A percentile compares a stretch with the other conserved stretches of the same genome.
Conservation (phyloP, 2,329 filamentous ascomycete genomes). For the Xylaria sp. region DNA sequence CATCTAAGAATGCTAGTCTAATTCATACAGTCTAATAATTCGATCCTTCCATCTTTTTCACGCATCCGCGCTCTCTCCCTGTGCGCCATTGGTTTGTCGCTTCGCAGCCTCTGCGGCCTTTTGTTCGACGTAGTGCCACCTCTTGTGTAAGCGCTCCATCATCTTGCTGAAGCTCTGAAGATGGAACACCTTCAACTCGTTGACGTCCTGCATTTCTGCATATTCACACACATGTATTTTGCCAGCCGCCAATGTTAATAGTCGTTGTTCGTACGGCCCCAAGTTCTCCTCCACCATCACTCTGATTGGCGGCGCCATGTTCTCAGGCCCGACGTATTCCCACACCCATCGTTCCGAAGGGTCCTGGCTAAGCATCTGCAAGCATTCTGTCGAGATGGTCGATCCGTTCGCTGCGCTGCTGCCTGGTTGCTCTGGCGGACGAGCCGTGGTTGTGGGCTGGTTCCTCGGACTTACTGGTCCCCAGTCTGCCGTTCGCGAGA, state of each 20-base stretch:
- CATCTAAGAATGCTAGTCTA: constrained; percentile 27
- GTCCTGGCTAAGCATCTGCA: constrained; percentile 25
- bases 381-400: neutral
- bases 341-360: constrained; percentile 60
- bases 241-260: constrained; percentile 58
- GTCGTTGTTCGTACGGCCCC: constrained; percentile 62
- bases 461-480: constrained; percentile 26
- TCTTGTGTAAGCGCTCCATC: constrained; percentile 25
- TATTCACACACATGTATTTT: constrained; percentile 57
- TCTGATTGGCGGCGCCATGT: constrained; percentile 53
- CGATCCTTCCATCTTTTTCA: neutral
- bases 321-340: constrained; percentile 61
- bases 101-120: constrained; percentile 10
- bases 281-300: constrained; percentile 64
- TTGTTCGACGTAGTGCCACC: neutral
- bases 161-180: constrained; percentile 23
- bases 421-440: neutral
- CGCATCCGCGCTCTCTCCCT: neutral
- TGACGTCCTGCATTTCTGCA: constrained; percentile 49
- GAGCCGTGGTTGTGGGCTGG: constrained; percentile 39
- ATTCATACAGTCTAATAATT: constrained; percentile 19
- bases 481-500: constrained; percentile 45
- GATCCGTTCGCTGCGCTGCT: neutral
- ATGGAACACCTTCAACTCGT: constrained; percentile 39
- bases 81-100: neutral